Conservation (phyloP, 495 filamentous ascomycete species). For the Aspergillus nidulans region DNA sequence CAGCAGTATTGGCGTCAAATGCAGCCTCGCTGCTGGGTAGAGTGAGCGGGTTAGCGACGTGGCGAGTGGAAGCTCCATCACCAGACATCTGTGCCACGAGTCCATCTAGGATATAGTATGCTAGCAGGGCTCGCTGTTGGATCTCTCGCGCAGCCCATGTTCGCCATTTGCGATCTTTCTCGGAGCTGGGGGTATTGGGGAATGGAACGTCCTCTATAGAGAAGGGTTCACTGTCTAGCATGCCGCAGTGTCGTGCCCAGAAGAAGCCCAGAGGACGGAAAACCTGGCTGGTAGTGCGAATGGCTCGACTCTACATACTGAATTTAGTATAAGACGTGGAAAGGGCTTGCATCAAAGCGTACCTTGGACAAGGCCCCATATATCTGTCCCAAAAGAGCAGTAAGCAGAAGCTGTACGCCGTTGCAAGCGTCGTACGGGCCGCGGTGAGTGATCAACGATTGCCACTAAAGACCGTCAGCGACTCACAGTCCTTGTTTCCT, state of each 20-base stretch:
- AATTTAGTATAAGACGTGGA: not conserved
- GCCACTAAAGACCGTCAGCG: conserved; percentile 29
- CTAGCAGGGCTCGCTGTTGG: conserved; percentile 43
- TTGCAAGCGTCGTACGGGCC: conserved; percentile 44
- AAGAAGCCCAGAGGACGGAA: conserved; percentile 47
- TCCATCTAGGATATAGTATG: conserved; percentile 46
- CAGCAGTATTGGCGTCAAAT: conserved; percentile 39
- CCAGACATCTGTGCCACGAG: conserved; percentile 46
- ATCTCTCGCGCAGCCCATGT: conserved; percentile 44
- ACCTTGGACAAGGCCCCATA: conserved; percentile 46
- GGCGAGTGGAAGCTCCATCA: conserved; percentile 37
- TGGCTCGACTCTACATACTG: conserved; percentile 30
- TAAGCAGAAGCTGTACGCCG: conserved; percentile 46
- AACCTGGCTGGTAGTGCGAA: conserved; percentile 45
- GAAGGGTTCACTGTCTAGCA: conserved; percentile 37
- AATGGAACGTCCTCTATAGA: conserved; percentile 35
- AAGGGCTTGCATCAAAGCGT: not conserved
- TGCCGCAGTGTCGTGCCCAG: conserved; percentile 47
- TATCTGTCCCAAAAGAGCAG: conserved; percentile 42
- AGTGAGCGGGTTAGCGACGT: conserved; percentile 38
- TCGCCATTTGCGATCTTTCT: conserved; percentile 42
- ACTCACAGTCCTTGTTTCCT: not conserved
- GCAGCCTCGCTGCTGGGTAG: conserved; percentile 40
- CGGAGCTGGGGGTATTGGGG: conserved; percentile 23
- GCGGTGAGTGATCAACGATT: conserved; percentile 43